Evolutionary conservation across 2,329 filamentous ascomycete genomes (phyloP).

Genomic region (Gaeumannomyces tritici): DNA sequence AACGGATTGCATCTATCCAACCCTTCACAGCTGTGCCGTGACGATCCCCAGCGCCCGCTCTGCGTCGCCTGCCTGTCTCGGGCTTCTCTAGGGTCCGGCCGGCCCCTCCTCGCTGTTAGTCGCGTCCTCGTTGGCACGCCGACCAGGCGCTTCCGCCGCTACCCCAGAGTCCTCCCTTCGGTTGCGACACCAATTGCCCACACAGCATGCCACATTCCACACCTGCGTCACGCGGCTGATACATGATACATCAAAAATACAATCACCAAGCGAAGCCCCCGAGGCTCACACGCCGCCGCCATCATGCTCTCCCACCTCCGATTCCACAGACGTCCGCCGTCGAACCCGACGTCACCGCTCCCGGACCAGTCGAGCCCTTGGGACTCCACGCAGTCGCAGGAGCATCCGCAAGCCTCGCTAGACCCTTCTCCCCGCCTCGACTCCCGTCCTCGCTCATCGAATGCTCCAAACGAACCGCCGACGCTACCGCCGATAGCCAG

Average conservation of each 20-base stretch:
- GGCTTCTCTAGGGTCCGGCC: neutral
- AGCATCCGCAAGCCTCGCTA: slow-evolving; percentile 29
- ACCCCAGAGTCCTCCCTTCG: too few species aligned
- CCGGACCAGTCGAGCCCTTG: slow-evolving; percentile 33
- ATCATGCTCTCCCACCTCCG: slow-evolving; percentile 25
- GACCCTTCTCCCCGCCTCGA: slow-evolving; percentile 27
- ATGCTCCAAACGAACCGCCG: slow-evolving; percentile 31
- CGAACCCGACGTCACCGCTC: slow-evolving; percentile 43
- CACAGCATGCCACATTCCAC: neutral
- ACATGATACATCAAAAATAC: too few species aligned
- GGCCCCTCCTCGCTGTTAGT: neutral
- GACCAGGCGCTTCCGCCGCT: too few species aligned
- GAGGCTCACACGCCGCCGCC: neutral
- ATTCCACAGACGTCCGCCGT: slow-evolving; percentile 48
- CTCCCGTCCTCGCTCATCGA: slow-evolving; percentile 22
- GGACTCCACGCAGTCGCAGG: slow-evolving; percentile 26
- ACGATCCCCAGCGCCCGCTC: too few species aligned
- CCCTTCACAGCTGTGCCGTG: neutral
- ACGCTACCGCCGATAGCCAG: slow-evolving; percentile 40
- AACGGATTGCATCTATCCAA: neutral
- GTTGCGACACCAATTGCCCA: too few species aligned
- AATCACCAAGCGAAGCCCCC: neutral
- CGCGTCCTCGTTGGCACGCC: too few species aligned
- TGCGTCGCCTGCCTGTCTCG: neutral
- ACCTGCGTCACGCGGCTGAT: too few species aligned